Base-by-base conservation (phyloP, 768 basidiomycete species). In the Suillus clintonianus region DNA sequence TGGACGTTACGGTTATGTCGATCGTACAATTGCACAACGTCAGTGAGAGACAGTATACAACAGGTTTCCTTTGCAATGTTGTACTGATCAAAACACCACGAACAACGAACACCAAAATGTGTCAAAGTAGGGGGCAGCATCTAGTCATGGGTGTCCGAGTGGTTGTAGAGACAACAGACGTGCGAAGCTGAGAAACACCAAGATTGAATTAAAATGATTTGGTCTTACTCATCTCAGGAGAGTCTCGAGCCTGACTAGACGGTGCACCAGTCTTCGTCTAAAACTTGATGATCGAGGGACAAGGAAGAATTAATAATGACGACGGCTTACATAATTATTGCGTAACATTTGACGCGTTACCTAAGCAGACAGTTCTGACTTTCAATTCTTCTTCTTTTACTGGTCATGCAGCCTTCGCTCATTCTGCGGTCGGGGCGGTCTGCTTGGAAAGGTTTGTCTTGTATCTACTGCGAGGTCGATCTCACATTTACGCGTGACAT, bases 361-460 rank as follows among this genome's bases (percentile, higher is more conserved):
- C n/a, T n/a, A n/a, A n/a, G n/a, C n/a, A n/a, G n/a, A n/a, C n/a
- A n/a, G n/a, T 57, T 37, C 39, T 24, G 22, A 24, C 17, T 47
- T 59, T 51, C 17, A 24, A 32, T 55, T 36, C 59, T 15, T 32
- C n/a, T 32, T 17, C n/a, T 34, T 58, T 15, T 32, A n/a, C n/a
- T 58, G 10, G 30, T 24, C 22, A 93, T 93, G 91, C 83, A 83
- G 64, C 85, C 88, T 55, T 87, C 90, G 41, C 79, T 85, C 59
- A 69, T 83, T 62, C 72, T 89, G 57, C 80, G 84, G 63, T 87
- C 86, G 7, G 89, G 86, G 60, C 85, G 91, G 63, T 92, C 91
- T n/a, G 90, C 90, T 51, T 93, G 91, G 91, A 93, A 93, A 79
- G 91, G 91, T 89, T 60, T 42, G 79, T 63, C 22, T 15, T 42